Evolutionary conservation across 2,329 filamentous ascomycete genomes (phyloP), one percentile per base, ranked within the genome.

Genomic region (Penicillium digitatum): DNA sequence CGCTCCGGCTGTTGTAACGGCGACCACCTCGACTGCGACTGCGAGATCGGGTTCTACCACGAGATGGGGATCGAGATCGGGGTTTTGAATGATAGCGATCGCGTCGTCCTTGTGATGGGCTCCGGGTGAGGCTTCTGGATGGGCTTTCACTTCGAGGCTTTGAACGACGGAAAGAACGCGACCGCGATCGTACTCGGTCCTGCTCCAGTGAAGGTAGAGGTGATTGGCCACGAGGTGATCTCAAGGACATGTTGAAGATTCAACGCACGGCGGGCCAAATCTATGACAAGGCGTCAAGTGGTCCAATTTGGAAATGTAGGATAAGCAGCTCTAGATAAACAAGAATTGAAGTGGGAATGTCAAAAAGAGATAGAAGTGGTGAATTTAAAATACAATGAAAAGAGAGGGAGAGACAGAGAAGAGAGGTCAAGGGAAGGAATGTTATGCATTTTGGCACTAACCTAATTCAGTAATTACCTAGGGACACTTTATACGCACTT

Each of bases 21-120:
- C 70, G 68, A 58, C 67, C 74, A 70, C 65, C 69, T 65, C 62
- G 77, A 74, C 63, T 75, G 52, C 64, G 68, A 58, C 71, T 76
- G 55, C 70, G 68, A 22, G 69, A 69, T 54, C 61, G 64, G 37
- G 65, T 63, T 52, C 65, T 60, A 22, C 62, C 63, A 43, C 62
- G 67, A 20, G 69, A 69, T 22, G 51, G 56, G 37, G 70, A 72
- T 32, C 64, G 66, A 52, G 65, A 66, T 40, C 55, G 56, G 54
- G 65, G 70, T 55, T 57, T 68, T 46, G 64, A 63, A 35, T 58
- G 65, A 37, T 59, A 52, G 10, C 62, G 66, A 58, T 69, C 70
- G 52, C 63, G 66, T 42, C 59, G 64, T 34, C 52, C 62, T 34
- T 51, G 59, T 35, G 66, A 66, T 9, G 65, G 63, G 55, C 66